Evolutionary conservation across 345 rosid species (phyloP), one percentile per base, ranked within the genome.

Genomic region (Fremontodendron californicum): DNA sequence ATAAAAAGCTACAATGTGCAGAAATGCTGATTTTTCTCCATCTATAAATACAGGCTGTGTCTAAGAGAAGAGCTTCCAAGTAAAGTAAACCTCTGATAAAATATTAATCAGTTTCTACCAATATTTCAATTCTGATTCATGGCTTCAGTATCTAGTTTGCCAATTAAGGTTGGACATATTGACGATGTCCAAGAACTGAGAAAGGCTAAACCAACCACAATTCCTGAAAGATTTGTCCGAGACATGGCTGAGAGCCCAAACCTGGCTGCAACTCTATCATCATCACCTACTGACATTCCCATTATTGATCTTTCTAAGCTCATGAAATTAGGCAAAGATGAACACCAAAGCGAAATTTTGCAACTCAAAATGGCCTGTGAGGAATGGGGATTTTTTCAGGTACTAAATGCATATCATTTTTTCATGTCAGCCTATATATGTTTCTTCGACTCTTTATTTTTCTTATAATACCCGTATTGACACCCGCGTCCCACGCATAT

Each of bases 341-440:
- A 82, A 25, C 77, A 67, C 71, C 16, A 77, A 49, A 61, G 25
- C 49, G 94, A 89, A 82, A 78, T 86, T 69, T 64, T 79, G 62
- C 77, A 83, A 70, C 90, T 95, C 49, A 81, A 82, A 27, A 85
- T 83, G 77, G 99, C 99, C 77, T 90, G 96, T 84, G 84, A 90
- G 77, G 93, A 93, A 37, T 95, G 99, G 99, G 97, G 99, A 39
- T 93, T 95, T 81, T 95, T 95, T 71, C 98, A 95, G 98, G 99
- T 93, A 19, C 5, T 29, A 76, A 65, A 18, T 55, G 43, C n/a
- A n/a, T n/a, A n/a, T n/a, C n/a, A n/a, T n/a, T n/a, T n/a, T n/a
- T n/a, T n/a, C n/a, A n/a, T n/a, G n/a, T n/a, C n/a, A n/a, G n/a
- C n/a, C n/a, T n/a, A n/a, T n/a, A n/a, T n/a, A n/a, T n/a, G n/a